Base-by-base conservation (phyloP, 208 protist genomes). In the Lotmaria passim region DNA sequence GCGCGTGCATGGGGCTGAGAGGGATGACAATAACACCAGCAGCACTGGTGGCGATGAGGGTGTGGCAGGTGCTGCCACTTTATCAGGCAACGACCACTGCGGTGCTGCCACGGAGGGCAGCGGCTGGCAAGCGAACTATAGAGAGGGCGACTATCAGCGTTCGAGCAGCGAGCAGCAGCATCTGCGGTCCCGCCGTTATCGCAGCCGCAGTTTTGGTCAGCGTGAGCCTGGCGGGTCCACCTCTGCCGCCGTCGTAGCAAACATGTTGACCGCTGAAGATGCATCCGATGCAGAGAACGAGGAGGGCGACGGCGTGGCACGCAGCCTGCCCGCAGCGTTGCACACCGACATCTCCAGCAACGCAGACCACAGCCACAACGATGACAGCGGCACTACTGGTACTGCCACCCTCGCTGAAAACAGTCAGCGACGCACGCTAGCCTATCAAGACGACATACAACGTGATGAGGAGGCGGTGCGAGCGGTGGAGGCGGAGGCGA, bases 141-240 rank as follows among this genome's bases (percentile, higher is more conserved):
- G 11, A 10, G 50, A 36, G 28, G 5, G 28, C 33, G 7, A 19
- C 10, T 7, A 43, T 6, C 31, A 0, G 10, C 34, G 38, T 34
- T 33, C 24, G 0, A 47, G 19, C 36, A 34, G 28, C 6, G 57
- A 63, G 31, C 44, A 47, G 15, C 8, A 47, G 28, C 41, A 4
- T 19, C 44, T 52, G 24, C 41, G 59, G 30, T 65, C 44, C 12
- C 59, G 59, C 12, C 59, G 59, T 3, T 46, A 26, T 53, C 59
- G 59, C 59, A 53, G 44, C 33, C 59, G 41, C 44, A 53, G 30
- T 46, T 48, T 26, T 41, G 24, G 38, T 24, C 26, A 21, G 44
- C 55, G 23, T 15, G 1, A 43, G 11, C 2, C 6, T 5, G 3
- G n/a, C 17, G 46, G 17, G 53, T 47, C 50, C 26, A 7, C 28